Evolutionary conservation across 768 basidiomycete genomes (phyloP), one percentile per base, ranked within the genome.

Genomic region (Tubosaeta sp.): DNA sequence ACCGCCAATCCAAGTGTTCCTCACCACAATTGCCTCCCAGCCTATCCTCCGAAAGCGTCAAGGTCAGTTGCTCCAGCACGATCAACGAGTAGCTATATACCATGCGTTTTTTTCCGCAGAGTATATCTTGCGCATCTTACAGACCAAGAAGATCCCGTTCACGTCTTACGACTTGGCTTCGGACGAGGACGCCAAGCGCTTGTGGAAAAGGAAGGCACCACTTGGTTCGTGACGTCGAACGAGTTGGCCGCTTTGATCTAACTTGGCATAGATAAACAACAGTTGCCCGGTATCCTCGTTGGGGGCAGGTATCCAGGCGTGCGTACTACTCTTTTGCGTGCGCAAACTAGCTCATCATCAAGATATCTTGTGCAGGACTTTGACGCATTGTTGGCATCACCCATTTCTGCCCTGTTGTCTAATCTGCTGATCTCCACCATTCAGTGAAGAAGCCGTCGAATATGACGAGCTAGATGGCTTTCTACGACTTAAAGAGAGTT

Each of bases 1-100:
- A n/a, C 90, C 90, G 6, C 90, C 90, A 8, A 84, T 93, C 52
- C 81, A 87, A 59, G 64, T 71, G 35, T 92, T 90, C 66, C 77
- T 92, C 48, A 93, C 91, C n/a, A 93, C 91, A 14, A 92, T 93
- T 56, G 86, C 85, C 3, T 88, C 87, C 43, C 86, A 90, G 62
- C 82, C 87, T 1, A 78, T 79, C 45, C 75, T 93, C 53, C 75
- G 90, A 57, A 82, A 86, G 59, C 82, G 87, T 22, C 90, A 93
- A 80, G 89, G 90, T 84, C 40, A 29, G 67, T 55, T 8, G 29
- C 35, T 10, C 13, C 34, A 22, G 13, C n/a, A 19, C 13, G 35
- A 48, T 49, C 7, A 14, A 30, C 2, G 36, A 18, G 50, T 18
- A 19, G 31, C 44, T 40, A 43, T 31, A 19, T 27, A 27, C 27